A percentile compares a stretch with the other conserved stretches of the same genome.
phyloP scores from a whole-genome alignment of 2,329 filamentous ascomycete genomes.

The Zopfia rhizophila region DNA sequence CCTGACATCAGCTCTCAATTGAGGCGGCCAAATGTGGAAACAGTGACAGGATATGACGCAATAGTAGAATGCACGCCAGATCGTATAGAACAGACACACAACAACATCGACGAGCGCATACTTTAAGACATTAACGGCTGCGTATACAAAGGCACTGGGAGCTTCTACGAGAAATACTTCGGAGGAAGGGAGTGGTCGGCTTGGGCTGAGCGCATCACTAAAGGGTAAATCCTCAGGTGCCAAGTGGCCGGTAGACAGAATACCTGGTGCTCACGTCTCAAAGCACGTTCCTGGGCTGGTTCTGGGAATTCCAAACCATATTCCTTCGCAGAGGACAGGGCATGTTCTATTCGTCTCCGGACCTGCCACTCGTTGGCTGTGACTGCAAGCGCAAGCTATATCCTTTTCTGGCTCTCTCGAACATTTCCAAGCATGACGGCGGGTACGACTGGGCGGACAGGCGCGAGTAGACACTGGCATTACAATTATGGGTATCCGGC shows the following conservation, averaged over 20 bases:
- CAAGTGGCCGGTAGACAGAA: not conserved
- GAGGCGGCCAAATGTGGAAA: too few relatives aligned
- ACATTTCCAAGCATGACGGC: not conserved
- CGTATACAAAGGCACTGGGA: constrained; percentile 28
- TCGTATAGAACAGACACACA: constrained; percentile 36
- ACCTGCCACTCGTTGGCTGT: not conserved
- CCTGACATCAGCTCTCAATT: too few relatives aligned
- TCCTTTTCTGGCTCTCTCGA: constrained; percentile 13
- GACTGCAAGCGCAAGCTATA: constrained; percentile 2
- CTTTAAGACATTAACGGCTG: constrained; percentile 27
- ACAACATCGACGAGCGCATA: constrained; percentile 36
- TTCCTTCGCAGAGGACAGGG: too few relatives aligned
- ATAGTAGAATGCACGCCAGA: too few relatives aligned
- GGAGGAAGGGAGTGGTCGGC: constrained; percentile 8
- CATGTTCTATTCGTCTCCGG: not conserved
- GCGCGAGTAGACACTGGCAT: too few relatives aligned
- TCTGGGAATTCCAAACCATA: too few relatives aligned
- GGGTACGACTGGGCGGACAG: constrained; percentile 11
- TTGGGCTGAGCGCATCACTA: too few relatives aligned
- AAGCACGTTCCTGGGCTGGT: too few relatives aligned
- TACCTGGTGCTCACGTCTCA: too few relatives aligned
- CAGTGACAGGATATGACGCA: too few relatives aligned
- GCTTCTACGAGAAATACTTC: constrained; percentile 23
- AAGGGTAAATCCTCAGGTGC: constrained; percentile 3
- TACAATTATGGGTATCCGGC: too few relatives aligned